phyloP scores from a whole-genome alignment of 192 early-diverging fungal species.

The Coemansia aciculifera region DNA sequence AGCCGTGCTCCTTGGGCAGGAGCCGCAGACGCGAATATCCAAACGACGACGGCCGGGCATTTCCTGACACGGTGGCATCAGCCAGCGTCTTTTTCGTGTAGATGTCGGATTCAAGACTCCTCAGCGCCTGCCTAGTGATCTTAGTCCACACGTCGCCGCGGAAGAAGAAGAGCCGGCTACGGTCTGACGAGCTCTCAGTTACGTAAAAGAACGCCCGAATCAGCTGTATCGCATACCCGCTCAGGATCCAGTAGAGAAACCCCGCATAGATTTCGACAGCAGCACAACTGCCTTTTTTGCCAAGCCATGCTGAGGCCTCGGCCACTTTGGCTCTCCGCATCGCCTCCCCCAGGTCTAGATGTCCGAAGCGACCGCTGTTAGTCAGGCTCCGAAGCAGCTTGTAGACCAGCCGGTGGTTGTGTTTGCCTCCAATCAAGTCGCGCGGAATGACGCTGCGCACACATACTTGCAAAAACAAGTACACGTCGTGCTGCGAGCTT shows the following conservation, averaged over 20 bases:
- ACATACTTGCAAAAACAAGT: slow-evolving; percentile 51
- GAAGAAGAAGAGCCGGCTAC: slow-evolving; percentile 72
- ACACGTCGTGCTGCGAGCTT: slow-evolving; percentile 37
- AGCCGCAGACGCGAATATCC: slow-evolving; percentile 70
- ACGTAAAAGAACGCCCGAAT: slow-evolving; percentile 72
- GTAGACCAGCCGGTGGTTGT: slow-evolving; percentile 59
- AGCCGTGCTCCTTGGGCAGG: slow-evolving; percentile 74
- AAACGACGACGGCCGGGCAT: slow-evolving; percentile 10
- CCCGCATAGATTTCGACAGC: slow-evolving; percentile 58
- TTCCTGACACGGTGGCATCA: neutral
- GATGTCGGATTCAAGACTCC: slow-evolving; percentile 41
- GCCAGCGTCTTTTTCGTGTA: slow-evolving; percentile 13
- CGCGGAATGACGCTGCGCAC: slow-evolving; percentile 62
- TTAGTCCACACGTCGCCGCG: slow-evolving; percentile 73
- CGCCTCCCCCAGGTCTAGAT: slow-evolving; percentile 57
- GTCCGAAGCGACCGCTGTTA: slow-evolving; percentile 61
- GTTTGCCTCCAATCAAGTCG: slow-evolving; percentile 60
- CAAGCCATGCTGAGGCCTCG: slow-evolving; percentile 29
- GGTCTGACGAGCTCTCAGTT: slow-evolving; percentile 69
- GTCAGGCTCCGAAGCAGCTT: slow-evolving; percentile 62
- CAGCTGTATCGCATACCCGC: slow-evolving; percentile 61
- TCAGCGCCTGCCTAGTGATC: slow-evolving; percentile 55
- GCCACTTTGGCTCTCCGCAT: slow-evolving; percentile 61
- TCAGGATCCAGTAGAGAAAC: slow-evolving; percentile 69
- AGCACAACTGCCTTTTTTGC: neutral